A percentile compares a stretch with the other conserved stretches of the same genome.
Evolutionary conservation across 2,329 filamentous ascomycete genomes (phyloP).

Genomic region (Thermothelomyces thermophilus): DNA sequence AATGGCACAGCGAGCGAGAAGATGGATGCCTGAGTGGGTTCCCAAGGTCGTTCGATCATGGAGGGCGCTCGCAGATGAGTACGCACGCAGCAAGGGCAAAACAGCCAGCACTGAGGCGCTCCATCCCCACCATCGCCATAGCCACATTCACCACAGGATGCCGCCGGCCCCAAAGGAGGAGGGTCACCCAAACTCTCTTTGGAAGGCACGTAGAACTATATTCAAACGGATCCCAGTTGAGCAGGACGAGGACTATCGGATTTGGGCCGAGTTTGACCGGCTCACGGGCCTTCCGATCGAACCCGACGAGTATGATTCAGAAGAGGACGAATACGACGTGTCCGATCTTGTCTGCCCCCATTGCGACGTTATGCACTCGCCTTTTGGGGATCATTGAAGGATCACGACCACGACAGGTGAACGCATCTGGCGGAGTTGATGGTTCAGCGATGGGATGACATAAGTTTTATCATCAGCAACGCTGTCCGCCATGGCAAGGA

Average conservation of each 20-base stretch:
- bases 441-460: neutral
- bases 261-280: conserved; percentile 43
- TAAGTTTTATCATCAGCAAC: too few species aligned
- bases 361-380: conserved; percentile 16
- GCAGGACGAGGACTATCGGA: conserved; percentile 35
- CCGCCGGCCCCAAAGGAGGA: conserved; percentile 37
- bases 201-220: conserved; percentile 35
- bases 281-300: conserved; percentile 11
- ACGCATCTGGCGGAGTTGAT: neutral
- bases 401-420: too few species aligned
- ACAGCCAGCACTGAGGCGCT: conserved; percentile 23
- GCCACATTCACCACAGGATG: conserved; percentile 28
- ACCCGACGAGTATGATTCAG: conserved; percentile 5
- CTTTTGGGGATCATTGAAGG: neutral
- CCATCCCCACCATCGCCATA: conserved; percentile 1
- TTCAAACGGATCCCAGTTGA: conserved; percentile 45
- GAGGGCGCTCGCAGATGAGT: conserved; percentile 27
- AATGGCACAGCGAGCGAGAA: conserved; percentile 23
- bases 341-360: conserved; percentile 17
- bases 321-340: conserved; percentile 12
- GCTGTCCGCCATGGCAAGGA: too few species aligned
- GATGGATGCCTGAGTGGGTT: conserved; percentile 20
- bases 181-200: conserved; percentile 37
- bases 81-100: conserved; percentile 20
- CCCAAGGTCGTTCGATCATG: conserved; percentile 42